Conservation (phyloP, 2,329 filamentous ascomycete species). For the Xylaria sp. region DNA sequence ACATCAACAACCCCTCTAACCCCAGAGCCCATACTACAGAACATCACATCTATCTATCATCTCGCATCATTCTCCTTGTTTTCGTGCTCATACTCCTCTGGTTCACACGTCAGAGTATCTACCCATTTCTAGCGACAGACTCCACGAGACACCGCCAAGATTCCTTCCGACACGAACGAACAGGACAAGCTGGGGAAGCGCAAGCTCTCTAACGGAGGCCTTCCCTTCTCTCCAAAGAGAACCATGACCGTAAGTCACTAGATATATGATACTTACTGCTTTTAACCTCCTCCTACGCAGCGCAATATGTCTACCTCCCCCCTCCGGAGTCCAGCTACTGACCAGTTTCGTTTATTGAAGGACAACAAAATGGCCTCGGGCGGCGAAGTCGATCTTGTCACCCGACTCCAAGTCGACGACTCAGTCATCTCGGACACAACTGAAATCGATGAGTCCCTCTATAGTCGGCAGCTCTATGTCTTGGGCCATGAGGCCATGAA, state of each 20-base stretch:
- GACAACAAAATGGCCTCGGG: conserved; percentile 59
- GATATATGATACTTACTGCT: not conserved
- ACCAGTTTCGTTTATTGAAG: conserved; percentile 48
- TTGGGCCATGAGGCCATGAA: conserved; percentile 90
- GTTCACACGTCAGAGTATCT: not conserved
- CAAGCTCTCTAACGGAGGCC: conserved; percentile 71
- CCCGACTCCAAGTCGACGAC: conserved; percentile 73
- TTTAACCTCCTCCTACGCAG: not conserved
- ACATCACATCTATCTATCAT: not conserved
- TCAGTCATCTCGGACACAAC: conserved; percentile 60
- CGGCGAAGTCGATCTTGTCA: conserved; percentile 69
- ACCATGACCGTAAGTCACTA: conserved; percentile 66
- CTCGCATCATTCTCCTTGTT: not conserved
- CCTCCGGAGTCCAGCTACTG: conserved; percentile 24
- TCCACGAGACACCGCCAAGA: conserved; percentile 34
- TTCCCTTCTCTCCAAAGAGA: conserved; percentile 66
- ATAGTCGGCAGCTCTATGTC: conserved; percentile 79
- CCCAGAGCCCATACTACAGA: not conserved
- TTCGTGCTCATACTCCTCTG: not conserved
- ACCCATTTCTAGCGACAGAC: conserved; percentile 13
- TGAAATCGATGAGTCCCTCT: conserved; percentile 78
- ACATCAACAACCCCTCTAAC: conserved; percentile 17
- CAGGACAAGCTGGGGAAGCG: conserved; percentile 72
- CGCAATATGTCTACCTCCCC: not conserved
- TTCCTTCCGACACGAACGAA: conserved; percentile 40